These are phyloP conservation scores for Apophysomyces variabilis DNA, from an alignment of 371 early-diverging fungal genomes.

Conservation along the genomic window DNA sequence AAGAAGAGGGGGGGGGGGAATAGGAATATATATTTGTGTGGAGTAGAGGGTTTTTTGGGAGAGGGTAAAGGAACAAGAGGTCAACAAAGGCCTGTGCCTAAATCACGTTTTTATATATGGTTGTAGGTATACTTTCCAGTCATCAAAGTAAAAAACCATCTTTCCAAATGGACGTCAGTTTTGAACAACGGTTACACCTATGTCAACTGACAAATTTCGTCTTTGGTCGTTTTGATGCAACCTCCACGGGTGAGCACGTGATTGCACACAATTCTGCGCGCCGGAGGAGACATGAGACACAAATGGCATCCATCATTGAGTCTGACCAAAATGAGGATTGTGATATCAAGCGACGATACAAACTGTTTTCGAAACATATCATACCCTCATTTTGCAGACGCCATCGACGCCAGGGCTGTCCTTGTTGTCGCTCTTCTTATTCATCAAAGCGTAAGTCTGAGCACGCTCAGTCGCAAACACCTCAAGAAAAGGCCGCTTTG, in stretches of 20 bases:
- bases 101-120: not conserved
- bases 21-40: no score
- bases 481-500: conserved; percentile 18
- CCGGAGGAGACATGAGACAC: conserved; percentile 37
- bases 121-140: conserved; percentile 59
- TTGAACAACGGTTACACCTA: conserved; percentile 63
- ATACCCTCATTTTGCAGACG: conserved; percentile 45
- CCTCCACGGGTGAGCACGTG: conserved; percentile 46
- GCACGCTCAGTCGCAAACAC: conserved; percentile 18
- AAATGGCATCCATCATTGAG: conserved; percentile 28
- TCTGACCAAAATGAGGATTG: conserved; percentile 20
- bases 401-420: conserved; percentile 43
- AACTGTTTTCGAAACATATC: conserved; percentile 32
- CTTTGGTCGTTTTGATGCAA: conserved; percentile 66
- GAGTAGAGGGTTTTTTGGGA: not conserved
- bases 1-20: no score
- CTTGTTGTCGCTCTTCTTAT: conserved; percentile 35
- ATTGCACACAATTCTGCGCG: conserved; percentile 41
- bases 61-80: conserved; percentile 43
- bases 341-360: conserved; percentile 28
- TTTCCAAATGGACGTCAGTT: conserved; percentile 47
- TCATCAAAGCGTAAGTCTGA: conserved; percentile 26
- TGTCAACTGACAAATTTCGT: conserved; percentile 66
- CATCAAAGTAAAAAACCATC: conserved; percentile 52
- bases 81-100: conserved; percentile 40